Evolutionary conservation across 805 yeast species (phyloP), one percentile per base, ranked within the genome.

Genomic region (Kodamaea sagamina): DNA sequence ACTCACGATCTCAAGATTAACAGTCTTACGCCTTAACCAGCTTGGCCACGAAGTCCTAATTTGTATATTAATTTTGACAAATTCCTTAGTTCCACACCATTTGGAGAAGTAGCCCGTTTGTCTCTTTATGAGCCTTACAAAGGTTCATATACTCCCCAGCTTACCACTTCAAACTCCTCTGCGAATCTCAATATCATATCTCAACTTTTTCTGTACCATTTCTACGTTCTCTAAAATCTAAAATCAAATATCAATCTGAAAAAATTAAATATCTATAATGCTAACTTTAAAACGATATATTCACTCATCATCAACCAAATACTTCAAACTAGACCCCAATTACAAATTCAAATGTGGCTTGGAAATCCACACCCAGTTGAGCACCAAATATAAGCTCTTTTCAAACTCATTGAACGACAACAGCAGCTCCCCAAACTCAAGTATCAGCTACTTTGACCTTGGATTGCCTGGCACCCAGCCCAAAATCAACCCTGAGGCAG

Each of bases 391-490:
- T 42, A 93, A 93, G 61, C 77, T 93, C 19, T 93, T 93, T 52
- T 86, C 97, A 3, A 67, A 72, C 42, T 65, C 68, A 18, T 73
- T 77, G 42, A 71, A 78, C 34, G 17, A 15, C 5, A 32, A 19
- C 10, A 16, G 21, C n/a, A 63, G 64, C 9, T 63, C 56, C 35
- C 95, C 96, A 4, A 92, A 92, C 63, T 55, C 83, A 2, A 75
- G 75, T 32, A 79, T 86, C 1, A 83, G 95, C 11, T 86, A 67
- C 55, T 93, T 82, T 57, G 99, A 93, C 64, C 76, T 84, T 9
- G 86, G 92, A 6, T 61, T 93, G 18, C 99, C 99, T 0, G 99
- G 99, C 2, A 82, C 97, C 0, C 95, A 86, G 59, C 99, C 99
- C 0, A 69, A 54, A 32, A 62, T 93, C 37, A 92, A 90, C 58